phyloP scores from a whole-genome alignment of 768 basidiomycete genomes.

The Kondoa malvinella region DNA sequence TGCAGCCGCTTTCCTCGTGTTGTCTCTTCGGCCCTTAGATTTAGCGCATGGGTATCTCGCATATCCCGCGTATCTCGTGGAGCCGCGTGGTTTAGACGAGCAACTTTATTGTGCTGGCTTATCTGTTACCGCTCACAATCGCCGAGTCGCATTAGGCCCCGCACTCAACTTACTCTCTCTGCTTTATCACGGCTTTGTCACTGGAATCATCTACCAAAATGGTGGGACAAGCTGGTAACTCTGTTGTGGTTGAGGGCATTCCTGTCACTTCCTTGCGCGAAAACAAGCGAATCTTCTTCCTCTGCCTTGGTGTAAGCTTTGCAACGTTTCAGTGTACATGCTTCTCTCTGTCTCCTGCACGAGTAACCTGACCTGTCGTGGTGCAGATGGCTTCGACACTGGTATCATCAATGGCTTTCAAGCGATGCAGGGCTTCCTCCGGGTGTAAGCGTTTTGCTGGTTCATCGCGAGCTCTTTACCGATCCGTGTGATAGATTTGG shows the following conservation, averaged over 20 bases:
- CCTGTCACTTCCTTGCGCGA: slow-evolving; percentile 9
- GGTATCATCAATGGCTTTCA: slow-evolving; percentile 24
- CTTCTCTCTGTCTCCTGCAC: slow-evolving; percentile 6
- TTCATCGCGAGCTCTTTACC: background rate
- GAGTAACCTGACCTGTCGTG: too few relatives aligned
- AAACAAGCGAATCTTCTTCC: slow-evolving; percentile 11
- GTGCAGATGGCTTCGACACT: background rate
- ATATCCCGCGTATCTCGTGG: too few relatives aligned
- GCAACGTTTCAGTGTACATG: slow-evolving; percentile 21
- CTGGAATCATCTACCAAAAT: background rate
- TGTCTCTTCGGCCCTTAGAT: too few relatives aligned
- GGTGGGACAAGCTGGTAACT: background rate
- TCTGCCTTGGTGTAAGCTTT: slow-evolving; percentile 14
- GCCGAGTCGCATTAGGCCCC: too few relatives aligned
- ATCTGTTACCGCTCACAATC: too few relatives aligned
- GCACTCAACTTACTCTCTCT: too few relatives aligned
- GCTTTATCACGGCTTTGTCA: background rate
- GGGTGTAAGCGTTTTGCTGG: slow-evolving; percentile 6
- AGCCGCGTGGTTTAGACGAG: too few relatives aligned
- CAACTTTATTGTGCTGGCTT: too few relatives aligned
- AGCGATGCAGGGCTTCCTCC: slow-evolving; percentile 20
- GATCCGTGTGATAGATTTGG: background rate
- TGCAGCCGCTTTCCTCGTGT: too few relatives aligned
- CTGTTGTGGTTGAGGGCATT: slow-evolving; percentile 9
- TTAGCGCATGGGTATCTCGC: too few relatives aligned